A percentile compares a stretch with the other conserved stretches of the same genome.
Conservation (phyloP, 345 rosid genomes). For the Gynandropsis gynandra region DNA sequence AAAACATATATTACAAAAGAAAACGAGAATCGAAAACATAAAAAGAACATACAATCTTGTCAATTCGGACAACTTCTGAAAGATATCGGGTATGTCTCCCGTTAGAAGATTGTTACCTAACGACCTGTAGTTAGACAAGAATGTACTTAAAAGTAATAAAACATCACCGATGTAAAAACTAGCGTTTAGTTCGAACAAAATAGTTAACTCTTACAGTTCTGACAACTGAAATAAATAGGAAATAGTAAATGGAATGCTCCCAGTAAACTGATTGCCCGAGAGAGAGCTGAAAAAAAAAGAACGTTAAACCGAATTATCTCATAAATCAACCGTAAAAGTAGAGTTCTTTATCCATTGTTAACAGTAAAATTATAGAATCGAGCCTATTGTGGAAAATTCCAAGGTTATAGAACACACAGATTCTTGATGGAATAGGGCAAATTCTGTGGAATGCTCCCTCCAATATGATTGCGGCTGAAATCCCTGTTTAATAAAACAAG, state of each 20-base stretch:
- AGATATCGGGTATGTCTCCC: conserved; percentile 69
- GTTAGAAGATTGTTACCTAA: conserved; percentile 54
- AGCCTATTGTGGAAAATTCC: too few species aligned
- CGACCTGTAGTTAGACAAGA: conserved; percentile 38
- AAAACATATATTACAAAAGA: not conserved
- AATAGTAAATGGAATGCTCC: conserved; percentile 49
- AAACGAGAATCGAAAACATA: conserved; percentile 12
- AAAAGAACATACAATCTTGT: conserved; percentile 43
- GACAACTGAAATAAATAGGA: conserved; percentile 36
- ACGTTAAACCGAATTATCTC: conserved; percentile 6
- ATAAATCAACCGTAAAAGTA: not conserved
- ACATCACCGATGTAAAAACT: conserved; percentile 6
- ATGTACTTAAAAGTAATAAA: not conserved
- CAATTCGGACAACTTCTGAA: conserved; percentile 50
- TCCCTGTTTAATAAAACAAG: conserved; percentile 49
- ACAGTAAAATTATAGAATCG: not conserved
- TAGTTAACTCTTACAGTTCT: conserved; percentile 42
- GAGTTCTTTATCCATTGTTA: not conserved
- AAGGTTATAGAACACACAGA: conserved; percentile 68
- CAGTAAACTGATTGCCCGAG: conserved; percentile 50
- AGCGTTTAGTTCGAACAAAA: conserved; percentile 9
- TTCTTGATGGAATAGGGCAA: conserved; percentile 59
- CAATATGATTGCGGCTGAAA: conserved; percentile 73
- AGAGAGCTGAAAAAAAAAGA: conserved; percentile 42
- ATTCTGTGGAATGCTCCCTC: conserved; percentile 66